Conservation (phyloP, 495 filamentous ascomycete species). For the Chaetomium tenue region DNA sequence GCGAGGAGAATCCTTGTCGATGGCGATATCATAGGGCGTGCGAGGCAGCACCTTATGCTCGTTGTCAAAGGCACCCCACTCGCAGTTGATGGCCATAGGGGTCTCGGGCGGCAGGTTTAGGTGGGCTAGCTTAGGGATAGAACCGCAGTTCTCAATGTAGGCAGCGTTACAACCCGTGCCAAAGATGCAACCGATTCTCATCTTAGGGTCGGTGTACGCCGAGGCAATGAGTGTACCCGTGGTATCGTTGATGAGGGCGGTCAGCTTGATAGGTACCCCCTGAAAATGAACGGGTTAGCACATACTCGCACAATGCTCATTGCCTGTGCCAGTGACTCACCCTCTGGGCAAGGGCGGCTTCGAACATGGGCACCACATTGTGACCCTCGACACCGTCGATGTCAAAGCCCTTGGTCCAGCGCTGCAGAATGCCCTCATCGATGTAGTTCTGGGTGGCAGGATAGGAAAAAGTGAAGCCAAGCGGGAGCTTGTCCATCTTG, state of each 20-base stretch:
- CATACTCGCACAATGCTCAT: neutral
- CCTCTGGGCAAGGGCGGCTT: constrained; percentile 73
- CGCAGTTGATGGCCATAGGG: constrained; percentile 98
- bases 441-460: constrained; percentile 95
- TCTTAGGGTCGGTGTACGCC: constrained; percentile 83
- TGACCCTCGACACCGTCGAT: constrained; percentile 93
- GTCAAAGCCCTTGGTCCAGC: constrained; percentile 99
- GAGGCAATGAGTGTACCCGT: constrained; percentile 99
- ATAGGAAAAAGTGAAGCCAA: constrained; percentile 99
- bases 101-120: constrained; percentile 85
- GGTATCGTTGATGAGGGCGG: constrained; percentile 94
- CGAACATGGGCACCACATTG: constrained; percentile 92
- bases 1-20: constrained; percentile 90
- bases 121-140: constrained; percentile 90
- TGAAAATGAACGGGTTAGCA: constrained; percentile 33
- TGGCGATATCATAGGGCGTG: constrained; percentile 77
- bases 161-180: constrained; percentile 98
- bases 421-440: constrained; percentile 90
- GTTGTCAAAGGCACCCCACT: constrained; percentile 98
- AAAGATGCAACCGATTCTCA: constrained; percentile 97
- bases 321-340: constrained; percentile 46
- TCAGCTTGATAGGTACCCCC: constrained; percentile 89
- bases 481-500: constrained; percentile 64
- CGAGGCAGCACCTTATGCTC: constrained; percentile 89
- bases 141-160: constrained; percentile 92